phyloP scores from a whole-genome alignment of 805 yeast species.

The Candida easanensis region DNA sequence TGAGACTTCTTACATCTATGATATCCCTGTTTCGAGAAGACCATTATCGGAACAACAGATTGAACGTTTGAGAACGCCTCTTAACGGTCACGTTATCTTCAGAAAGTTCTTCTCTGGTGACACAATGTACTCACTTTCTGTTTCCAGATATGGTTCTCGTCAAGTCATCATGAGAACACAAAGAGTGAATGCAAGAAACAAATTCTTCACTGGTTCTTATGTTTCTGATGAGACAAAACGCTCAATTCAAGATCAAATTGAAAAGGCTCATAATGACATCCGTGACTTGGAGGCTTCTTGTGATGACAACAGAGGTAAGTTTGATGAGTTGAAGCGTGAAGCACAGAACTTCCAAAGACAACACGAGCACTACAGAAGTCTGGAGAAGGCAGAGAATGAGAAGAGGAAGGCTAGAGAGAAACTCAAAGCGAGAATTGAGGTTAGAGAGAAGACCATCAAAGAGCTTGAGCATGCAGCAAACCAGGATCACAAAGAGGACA shows the following conservation, averaged over 20 bases:
- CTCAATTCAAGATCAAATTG: constrained; percentile 11
- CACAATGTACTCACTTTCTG: constrained; percentile 44
- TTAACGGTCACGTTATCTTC: constrained; percentile 45
- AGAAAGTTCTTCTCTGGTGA: constrained; percentile 60
- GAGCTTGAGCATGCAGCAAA: constrained; percentile 36
- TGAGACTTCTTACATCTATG: constrained; percentile 45
- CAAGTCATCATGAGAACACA: constrained; percentile 35
- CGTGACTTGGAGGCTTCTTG: constrained; percentile 12
- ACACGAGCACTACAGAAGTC: constrained; percentile 10
- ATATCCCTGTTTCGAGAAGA: constrained; percentile 60
- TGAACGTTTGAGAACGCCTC: constrained; percentile 32
- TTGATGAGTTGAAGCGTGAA: not conserved
- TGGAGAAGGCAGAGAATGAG: constrained; percentile 4
- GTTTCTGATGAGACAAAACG: constrained; percentile 21
- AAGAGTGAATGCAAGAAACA: constrained; percentile 6
- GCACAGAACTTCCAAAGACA: not conserved
- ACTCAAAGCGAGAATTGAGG: constrained; percentile 27
- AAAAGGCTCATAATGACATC: constrained; percentile 14
- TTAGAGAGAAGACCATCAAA: constrained; percentile 31
- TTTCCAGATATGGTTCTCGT: constrained; percentile 63
- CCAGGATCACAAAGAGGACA: constrained; percentile 41
- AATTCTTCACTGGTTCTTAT: constrained; percentile 21
- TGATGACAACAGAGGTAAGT: constrained; percentile 5
- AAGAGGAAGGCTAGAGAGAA: constrained; percentile 20
- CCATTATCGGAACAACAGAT: constrained; percentile 42